These are phyloP conservation scores for Passalora sequoiae DNA, from an alignment of 2,329 filamentous ascomycete species.

Conservation along the genomic window DNA sequence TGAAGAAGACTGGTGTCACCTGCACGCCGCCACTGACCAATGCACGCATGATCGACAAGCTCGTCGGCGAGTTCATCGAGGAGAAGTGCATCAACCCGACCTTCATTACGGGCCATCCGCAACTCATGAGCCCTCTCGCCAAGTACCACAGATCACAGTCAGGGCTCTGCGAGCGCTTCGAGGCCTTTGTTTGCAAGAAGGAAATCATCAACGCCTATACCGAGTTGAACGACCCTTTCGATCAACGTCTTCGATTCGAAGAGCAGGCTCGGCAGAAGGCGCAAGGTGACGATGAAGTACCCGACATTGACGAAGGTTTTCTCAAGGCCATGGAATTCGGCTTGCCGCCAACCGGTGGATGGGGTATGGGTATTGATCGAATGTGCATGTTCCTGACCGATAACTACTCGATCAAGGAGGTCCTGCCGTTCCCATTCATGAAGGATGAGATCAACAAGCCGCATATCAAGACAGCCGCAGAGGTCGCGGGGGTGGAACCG, in stretches of 20 bases:
- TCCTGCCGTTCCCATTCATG: conserved; percentile 93
- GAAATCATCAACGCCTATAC: conserved; percentile 97
- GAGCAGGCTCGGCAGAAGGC: conserved; percentile 95
- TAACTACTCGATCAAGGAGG: conserved; percentile 94
- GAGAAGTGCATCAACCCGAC: conserved; percentile 90
- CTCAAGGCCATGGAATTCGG: conserved; percentile 84
- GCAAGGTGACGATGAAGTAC: conserved; percentile 94
- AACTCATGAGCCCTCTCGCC: conserved; percentile 89
- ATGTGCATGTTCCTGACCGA: conserved; percentile 94
- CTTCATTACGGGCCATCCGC: conserved; percentile 76
- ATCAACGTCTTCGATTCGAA: conserved; percentile 85
- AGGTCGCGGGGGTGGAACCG: conserved; percentile 58
- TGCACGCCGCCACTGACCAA: conserved; percentile 89
- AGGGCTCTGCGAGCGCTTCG: conserved; percentile 92
- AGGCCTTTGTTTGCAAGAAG: conserved; percentile 95
- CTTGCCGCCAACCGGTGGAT: conserved; percentile 89
- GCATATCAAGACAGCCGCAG: conserved; percentile 50
- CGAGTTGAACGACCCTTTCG: conserved; percentile 94
- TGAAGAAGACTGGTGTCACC: conserved; percentile 86
- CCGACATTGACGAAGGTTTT: conserved; percentile 94
- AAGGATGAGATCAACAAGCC: conserved; percentile 64
- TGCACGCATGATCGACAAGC: conserved; percentile 91
- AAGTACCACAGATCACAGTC: conserved; percentile 81
- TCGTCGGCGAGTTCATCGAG: conserved; percentile 88
- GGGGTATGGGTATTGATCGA: conserved; percentile 89